Evolutionary conservation across 176 grass and related monocot genomes (phyloP), one percentile per base, ranked within the genome.

Genomic region (Alloteropsis semialata): DNA sequence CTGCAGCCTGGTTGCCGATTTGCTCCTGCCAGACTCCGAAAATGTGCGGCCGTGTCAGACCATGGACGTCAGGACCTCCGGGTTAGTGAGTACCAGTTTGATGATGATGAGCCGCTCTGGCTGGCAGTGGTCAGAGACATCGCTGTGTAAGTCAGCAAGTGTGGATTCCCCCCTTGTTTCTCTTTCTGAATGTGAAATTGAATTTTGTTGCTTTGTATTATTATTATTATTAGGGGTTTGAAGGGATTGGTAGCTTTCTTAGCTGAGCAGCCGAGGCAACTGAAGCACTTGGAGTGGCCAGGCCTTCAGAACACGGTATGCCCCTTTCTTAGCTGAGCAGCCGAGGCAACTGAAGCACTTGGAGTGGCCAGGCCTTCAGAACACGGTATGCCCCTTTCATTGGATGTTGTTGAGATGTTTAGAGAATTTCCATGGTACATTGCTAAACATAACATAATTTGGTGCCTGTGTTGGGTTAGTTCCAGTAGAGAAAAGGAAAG

Each of bases 211-310:
- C 38, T 65, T 72, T 80, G 17, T 90, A 30, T 32, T 49, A 1
- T 68, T 72, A 99, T 14, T 90, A 30, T 32, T 49, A 1, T 68
- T 72, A 99, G 97, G 91, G 51, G 74, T 84, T 78, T 94, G 57
- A 92, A 75, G 87, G 80, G 67, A 51, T 87, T 94, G 15, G 41
- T 89, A 70, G 67, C 75, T 64, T 99, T 99, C 88, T 82, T 99
- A 79, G 53, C 82, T 65, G 92, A 93, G 76, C 96, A 98, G 53
- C 96, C 92, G 34, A 87, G 76, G 78, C 92, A 98, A 43, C 73
- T 95, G 74, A 98, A 95, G 84, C 73, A 93, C 84, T 88, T 95
- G 38, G 96, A 95, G 37, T 98, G 96, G 96, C 96, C 92, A 21
- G 37, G 58, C 32, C 90, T 95, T 72, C 67, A 65, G 63, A 90